A percentile compares a stretch with the other conserved stretches of the same genome.
phyloP scores from a whole-genome alignment of 2,329 filamentous ascomycete genomes.

The Pseudogymnoascus verrucosus region DNA sequence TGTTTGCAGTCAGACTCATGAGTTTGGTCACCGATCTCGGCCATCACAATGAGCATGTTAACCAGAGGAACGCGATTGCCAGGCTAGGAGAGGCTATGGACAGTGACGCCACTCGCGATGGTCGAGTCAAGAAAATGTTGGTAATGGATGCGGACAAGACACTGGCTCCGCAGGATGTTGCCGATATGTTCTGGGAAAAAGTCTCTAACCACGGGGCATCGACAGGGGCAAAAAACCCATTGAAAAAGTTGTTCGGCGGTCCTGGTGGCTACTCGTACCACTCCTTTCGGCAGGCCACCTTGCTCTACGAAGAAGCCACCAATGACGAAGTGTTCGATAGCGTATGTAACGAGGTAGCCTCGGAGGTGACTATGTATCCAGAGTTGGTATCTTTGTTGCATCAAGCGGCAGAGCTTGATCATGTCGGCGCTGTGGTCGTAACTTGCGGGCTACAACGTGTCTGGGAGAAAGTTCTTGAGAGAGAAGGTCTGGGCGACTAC shows the following conservation, averaged over 20 bases:
- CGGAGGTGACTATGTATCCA: slow-evolving; percentile 34
- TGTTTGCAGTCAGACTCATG: slow-evolving; percentile 22
- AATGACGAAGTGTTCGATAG: slow-evolving; percentile 34
- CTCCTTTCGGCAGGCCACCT: slow-evolving; percentile 45
- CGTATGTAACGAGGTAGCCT: slow-evolving; percentile 38
- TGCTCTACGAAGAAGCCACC: slow-evolving; percentile 43
- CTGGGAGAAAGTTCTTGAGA: slow-evolving; percentile 47
- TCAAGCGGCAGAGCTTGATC: slow-evolving; percentile 21
- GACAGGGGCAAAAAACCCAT: slow-evolving; percentile 16
- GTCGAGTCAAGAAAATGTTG: slow-evolving; percentile 36
- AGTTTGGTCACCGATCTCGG: slow-evolving; percentile 29
- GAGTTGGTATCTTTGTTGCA: slow-evolving; percentile 41
- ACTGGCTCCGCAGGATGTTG: slow-evolving; percentile 42
- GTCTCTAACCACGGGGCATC: slow-evolving; percentile 7
- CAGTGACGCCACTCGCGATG: not conserved
- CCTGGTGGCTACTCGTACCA: slow-evolving; percentile 42
- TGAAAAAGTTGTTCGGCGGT: slow-evolving; percentile 42
- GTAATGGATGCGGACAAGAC: slow-evolving; percentile 54
- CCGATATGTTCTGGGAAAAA: slow-evolving; percentile 41
- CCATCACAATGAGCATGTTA: slow-evolving; percentile 32
- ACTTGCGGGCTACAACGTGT: slow-evolving; percentile 46
- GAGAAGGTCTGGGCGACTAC: slow-evolving; percentile 30
- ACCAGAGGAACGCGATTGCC: slow-evolving; percentile 21
- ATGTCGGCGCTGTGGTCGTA: slow-evolving; percentile 42
- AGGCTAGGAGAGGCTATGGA: slow-evolving; percentile 15